Evolutionary conservation across 768 basidiomycete species (phyloP).

Genomic region (Chiua virens): DNA sequence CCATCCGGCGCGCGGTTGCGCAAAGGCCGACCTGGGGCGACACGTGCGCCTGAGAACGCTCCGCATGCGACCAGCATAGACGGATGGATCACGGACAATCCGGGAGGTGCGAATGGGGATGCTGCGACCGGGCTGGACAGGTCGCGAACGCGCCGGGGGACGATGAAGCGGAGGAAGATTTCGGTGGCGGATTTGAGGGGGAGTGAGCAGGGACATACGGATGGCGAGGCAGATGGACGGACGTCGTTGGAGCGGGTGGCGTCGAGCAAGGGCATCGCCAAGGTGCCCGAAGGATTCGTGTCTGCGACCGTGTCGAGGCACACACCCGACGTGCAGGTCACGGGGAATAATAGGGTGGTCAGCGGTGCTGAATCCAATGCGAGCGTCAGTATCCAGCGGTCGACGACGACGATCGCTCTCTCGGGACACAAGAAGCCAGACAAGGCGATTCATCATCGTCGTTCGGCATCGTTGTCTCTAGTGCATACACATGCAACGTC

Average conservation of each 20-base stretch:
- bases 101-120: neutral
- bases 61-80: neutral
- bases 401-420: conserved; percentile 1
- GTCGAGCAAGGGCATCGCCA: neutral
- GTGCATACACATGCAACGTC: neutral
- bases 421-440: neutral
- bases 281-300: neutral
- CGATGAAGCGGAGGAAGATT: conserved; percentile 13
- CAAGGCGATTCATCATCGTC: conserved; percentile 1
- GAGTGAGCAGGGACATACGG: conserved; percentile 27
- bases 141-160: conserved; percentile 4
- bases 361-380: neutral
- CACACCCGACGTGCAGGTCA: neutral
- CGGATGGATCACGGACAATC: conserved; percentile 2
- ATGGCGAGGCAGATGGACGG: conserved; percentile 21
- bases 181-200: conserved; percentile 29
- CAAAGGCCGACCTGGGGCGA: conserved; percentile 15
- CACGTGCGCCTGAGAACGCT: neutral
- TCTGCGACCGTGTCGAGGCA: neutral
- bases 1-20: conserved; percentile 6
- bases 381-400: neutral
- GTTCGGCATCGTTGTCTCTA: conserved; percentile 17
- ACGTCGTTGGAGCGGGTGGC: neutral
- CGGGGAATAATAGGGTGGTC: no score
- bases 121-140: neutral